Base-by-base conservation (phyloP, 495 filamentous ascomycete genomes). In the Evernia prunastri region DNA sequence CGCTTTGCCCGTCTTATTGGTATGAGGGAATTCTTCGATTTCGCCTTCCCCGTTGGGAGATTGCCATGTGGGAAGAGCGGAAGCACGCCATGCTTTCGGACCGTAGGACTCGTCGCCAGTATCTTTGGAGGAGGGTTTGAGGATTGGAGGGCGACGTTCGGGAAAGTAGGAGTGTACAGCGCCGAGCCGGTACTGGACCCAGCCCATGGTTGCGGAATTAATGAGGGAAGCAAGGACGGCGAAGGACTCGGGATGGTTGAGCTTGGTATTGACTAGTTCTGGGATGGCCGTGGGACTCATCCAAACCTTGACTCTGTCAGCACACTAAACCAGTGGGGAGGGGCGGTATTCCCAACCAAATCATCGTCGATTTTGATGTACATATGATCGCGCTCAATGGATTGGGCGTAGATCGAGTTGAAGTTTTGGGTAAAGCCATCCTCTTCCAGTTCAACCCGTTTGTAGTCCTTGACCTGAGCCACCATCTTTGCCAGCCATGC, bases 281-380 rank as follows among this genome's bases (percentile, higher is more conserved):
- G 79, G 76, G 58, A 81, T 78, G 33, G 79, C 72, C 47, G 75
- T 70, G 60, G 80, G 77, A n/a, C 78, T 75, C 45, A 81, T 74
- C 59, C 73, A 81, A 29, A 80, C 56, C 68, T 69, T 29, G 27
- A 17, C 29, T 2, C 31, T 37, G 40, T 66, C 51, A 59, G 43
- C 9, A 27, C 37, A 36, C 15, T n/a, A 31, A 25, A 57, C 9
- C 23, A 11, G 15, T 0, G 0, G 39, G n/a, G 12, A 39, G n/a
- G 6, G 4, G 7, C 4, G 39, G 47, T 6, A 13, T 12, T 1
- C 40, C 68, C 20, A 58, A 69, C 77, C 54, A 81, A 75, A 66
- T 81, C 79, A 63, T 81, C 79, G 64, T 81, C 79, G 39, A 81
- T 80, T 64, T 81, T 81, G 68, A 81, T 73, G 60, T 79, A 81